Evolutionary conservation across 2,329 filamentous ascomycete genomes (phyloP).

Genomic region (Lasiodiplodia sp.): DNA sequence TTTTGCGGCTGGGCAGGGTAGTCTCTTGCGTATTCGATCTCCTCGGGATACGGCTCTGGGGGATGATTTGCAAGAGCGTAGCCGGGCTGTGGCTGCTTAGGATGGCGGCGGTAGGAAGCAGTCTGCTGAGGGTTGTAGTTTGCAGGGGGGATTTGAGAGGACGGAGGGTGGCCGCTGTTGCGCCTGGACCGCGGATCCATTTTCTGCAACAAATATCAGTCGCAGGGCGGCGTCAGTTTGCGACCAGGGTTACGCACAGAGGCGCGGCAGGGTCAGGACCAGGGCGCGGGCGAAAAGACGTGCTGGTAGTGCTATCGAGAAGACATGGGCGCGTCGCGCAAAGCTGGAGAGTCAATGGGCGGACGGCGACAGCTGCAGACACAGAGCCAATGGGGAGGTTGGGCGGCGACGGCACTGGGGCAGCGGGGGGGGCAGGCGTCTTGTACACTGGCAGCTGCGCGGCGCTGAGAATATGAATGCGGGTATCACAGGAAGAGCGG

Average conservation of each 20-base stretch:
- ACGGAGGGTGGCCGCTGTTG: slow-evolving; percentile 33
- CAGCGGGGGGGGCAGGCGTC: background rate
- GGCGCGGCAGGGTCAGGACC: background rate
- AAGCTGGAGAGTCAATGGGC: slow-evolving; percentile 20
- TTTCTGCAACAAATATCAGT: slow-evolving; percentile 12
- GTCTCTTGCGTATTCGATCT: slow-evolving; percentile 15
- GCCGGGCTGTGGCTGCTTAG: slow-evolving; percentile 17
- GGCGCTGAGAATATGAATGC: slow-evolving; percentile 3
- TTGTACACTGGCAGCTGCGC: background rate
- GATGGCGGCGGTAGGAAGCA: slow-evolving; percentile 20
- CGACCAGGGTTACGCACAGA: slow-evolving; percentile 7
- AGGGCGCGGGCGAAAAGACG: background rate
- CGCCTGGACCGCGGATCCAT: slow-evolving; percentile 26
- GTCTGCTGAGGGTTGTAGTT: slow-evolving; percentile 39
- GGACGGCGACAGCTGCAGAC: slow-evolving; percentile 17
- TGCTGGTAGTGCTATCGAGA: background rate
- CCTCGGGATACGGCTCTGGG: slow-evolving; percentile 8
- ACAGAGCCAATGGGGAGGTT: slow-evolving; percentile 14
- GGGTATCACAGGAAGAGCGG: slow-evolving; percentile 8
- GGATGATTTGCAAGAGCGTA: background rate
- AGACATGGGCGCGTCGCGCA: slow-evolving; percentile 16
- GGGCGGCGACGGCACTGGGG: background rate
- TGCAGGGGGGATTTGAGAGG: slow-evolving; percentile 39
- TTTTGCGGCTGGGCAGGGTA: slow-evolving; percentile 20
- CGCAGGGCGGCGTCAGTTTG: background rate